Percentiles rank a stretch among this genome's conserved stretches.
Conservation (phyloP, 139 green algal species). For the Chara braunii region DNA sequence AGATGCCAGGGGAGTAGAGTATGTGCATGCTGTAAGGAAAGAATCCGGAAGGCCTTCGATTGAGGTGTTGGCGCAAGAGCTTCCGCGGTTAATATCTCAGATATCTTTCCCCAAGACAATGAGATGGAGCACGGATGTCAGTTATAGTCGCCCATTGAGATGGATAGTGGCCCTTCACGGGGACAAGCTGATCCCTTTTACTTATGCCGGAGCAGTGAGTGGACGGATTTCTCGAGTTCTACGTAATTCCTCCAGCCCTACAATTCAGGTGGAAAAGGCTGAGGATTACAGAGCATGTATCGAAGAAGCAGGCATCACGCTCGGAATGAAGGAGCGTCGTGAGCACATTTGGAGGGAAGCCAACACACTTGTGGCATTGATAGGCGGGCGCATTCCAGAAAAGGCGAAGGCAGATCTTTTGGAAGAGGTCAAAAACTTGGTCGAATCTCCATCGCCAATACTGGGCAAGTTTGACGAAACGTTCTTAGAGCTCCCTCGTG, state of each 20-base stretch:
- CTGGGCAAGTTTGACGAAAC: constrained; percentile 65
- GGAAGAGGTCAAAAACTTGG: constrained; percentile 65
- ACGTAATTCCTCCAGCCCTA: constrained; percentile 1
- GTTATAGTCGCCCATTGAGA: constrained; percentile 80
- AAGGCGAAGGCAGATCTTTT: constrained; percentile 55
- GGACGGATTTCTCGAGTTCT: constrained; percentile 11
- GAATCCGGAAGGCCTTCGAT: constrained; percentile 12
- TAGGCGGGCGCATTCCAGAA: constrained; percentile 58
- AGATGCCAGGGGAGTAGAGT: constrained; percentile 66
- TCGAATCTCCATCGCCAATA: constrained; percentile 76
- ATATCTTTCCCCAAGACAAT: constrained; percentile 87
- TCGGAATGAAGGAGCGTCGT: constrained; percentile 48
- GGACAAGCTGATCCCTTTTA: constrained; percentile 58
- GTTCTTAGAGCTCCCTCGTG: constrained; percentile 85
- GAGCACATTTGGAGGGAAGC: constrained; percentile 65
- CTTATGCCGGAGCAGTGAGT: constrained; percentile 39
- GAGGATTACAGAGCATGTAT: constrained; percentile 61
- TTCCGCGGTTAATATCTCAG: constrained; percentile 59
- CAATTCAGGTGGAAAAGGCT: constrained; percentile 38
- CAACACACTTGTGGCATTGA: constrained; percentile 12
- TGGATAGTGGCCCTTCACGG: constrained; percentile 94
- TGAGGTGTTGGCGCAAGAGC: constrained; percentile 61
- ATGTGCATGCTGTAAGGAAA: constrained; percentile 68
- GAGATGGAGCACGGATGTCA: constrained; percentile 66
- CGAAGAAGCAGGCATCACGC: constrained; percentile 50